These are phyloP conservation scores for Pelargonium nanum DNA, from an alignment of 345 rosid species.

Conservation along the genomic window DNA sequence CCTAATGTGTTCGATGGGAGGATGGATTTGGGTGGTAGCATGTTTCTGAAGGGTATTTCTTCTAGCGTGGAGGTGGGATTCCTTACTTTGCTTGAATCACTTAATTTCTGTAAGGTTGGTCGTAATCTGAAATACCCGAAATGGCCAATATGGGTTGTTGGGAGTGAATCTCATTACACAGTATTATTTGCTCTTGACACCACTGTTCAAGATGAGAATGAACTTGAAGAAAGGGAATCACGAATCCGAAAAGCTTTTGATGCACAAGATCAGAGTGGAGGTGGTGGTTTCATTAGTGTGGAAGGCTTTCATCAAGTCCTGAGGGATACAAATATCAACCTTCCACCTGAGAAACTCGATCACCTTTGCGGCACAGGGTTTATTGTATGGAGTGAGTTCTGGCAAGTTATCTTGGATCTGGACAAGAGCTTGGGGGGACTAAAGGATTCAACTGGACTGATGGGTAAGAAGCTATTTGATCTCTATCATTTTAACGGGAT, in stretches of 20 bases:
- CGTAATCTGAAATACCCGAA: conserved; percentile 80
- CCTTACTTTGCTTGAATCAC: conserved; percentile 89
- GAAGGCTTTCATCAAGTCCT: conserved; percentile 91
- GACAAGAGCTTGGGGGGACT: conserved; percentile 77
- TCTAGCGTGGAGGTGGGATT: conserved; percentile 86
- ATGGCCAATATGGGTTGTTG: conserved; percentile 99
- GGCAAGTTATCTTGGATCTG: conserved; percentile 79
- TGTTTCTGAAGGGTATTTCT: conserved; percentile 84
- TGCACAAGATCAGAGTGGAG: conserved; percentile 94
- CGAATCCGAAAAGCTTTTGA: conserved; percentile 85
- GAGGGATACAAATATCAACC: conserved; percentile 46
- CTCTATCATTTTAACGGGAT: conserved; percentile 95
- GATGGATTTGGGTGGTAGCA: conserved; percentile 95
- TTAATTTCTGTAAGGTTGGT: conserved; percentile 93
- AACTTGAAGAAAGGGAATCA: conserved; percentile 85
- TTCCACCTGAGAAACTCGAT: conserved; percentile 61
- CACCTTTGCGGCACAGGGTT: conserved; percentile 66
- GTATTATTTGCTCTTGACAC: conserved; percentile 86
- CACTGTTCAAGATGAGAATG: conserved; percentile 85
- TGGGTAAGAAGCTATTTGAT: conserved; percentile 96
- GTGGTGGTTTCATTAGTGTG: conserved; percentile 92
- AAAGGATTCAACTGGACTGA: conserved; percentile 76
- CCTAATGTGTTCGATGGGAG: conserved; percentile 92
- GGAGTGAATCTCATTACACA: conserved; percentile 97
- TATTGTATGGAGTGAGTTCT: conserved; percentile 96